Conservation (phyloP, 352 stramenopile species). For the Globisporangium emineosum region DNA sequence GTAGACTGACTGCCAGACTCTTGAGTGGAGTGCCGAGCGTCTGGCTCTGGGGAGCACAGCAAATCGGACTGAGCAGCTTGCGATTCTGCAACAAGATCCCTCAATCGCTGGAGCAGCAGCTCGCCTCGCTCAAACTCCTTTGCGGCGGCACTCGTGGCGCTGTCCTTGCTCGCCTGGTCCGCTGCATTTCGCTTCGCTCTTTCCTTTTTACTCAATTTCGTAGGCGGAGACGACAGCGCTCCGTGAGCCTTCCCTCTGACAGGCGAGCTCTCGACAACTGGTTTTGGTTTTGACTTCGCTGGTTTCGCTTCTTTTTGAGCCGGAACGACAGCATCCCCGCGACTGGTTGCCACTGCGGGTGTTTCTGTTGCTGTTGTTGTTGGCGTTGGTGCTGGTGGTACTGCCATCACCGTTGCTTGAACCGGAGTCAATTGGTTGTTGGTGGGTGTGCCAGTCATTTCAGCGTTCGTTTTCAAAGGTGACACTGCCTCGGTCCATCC, state of each 20-base stretch:
- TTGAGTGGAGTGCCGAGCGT: conserved; percentile 6
- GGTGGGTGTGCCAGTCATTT: not conserved
- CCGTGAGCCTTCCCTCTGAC: not conserved
- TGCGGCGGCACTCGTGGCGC: not conserved
- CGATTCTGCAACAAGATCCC: conserved; percentile 28
- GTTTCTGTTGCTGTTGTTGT: too few relatives aligned
- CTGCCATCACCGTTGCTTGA: too few relatives aligned
- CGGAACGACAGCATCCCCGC: not conserved
- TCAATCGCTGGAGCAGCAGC: conserved; percentile 28
- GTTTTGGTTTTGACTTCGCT: not conserved
- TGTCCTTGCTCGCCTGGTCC: conserved; percentile 8
- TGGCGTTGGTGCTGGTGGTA: not conserved
- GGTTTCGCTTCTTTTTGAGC: not conserved
- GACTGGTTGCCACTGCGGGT: not conserved
- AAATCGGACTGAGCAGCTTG: conserved; percentile 18
- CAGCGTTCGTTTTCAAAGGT: not conserved
- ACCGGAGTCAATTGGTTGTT: not conserved
- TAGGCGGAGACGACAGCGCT: conserved; percentile 11
- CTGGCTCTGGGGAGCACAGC: conserved; percentile 25
- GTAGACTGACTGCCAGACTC: conserved; percentile 10
- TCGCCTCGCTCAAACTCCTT: conserved; percentile 33
- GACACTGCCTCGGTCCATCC: conserved; percentile 11
- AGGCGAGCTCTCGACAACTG: not conserved
- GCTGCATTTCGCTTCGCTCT: conserved; percentile 3
- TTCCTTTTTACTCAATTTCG: conserved; percentile 14